Evolutionary conservation across 768 basidiomycete species (phyloP).

Genomic region (Agrocybe praecox): DNA sequence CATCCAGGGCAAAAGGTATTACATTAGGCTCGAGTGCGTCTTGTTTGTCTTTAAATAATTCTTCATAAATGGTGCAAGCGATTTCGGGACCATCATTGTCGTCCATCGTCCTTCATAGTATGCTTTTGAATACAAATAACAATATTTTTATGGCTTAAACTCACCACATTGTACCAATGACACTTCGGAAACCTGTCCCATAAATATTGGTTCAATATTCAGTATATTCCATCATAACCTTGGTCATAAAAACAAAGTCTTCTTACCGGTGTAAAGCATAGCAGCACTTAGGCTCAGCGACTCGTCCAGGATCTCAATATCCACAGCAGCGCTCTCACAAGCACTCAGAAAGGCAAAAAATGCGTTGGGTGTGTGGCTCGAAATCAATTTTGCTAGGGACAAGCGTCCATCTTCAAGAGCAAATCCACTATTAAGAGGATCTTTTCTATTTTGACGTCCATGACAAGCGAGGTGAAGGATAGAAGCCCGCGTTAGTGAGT

Average conservation of each 20-base stretch:
- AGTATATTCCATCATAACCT: too few species aligned
- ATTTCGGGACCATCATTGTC: conserved; percentile 16
- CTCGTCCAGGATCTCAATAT: conserved; percentile 14
- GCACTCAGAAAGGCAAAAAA: conserved; percentile 9
- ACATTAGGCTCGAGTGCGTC: not conserved
- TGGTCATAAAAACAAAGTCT: not conserved
- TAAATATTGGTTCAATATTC: not conserved
- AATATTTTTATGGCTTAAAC: not conserved
- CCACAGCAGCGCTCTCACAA: conserved; percentile 14
- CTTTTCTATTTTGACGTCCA: not conserved
- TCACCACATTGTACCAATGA: conserved; percentile 17
- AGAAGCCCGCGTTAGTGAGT: not conserved
- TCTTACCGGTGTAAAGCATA: conserved; percentile 14
- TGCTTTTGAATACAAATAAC: not conserved
- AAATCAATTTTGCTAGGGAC: not conserved
- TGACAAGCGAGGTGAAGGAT: conserved; percentile 10
- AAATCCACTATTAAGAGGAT: conserved; percentile 7
- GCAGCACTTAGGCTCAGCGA: conserved; percentile 11
- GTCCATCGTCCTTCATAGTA: conserved; percentile 12
- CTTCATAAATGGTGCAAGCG: conserved; percentile 5
- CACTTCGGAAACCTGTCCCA: conserved; percentile 10
- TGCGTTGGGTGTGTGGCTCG: not conserved
- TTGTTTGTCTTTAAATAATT: conserved; percentile 5
- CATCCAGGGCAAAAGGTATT: conserved; percentile 11
- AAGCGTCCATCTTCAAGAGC: conserved; percentile 1